Conservation (phyloP, 2,329 filamentous ascomycete species). For the Alternaria dauci region DNA sequence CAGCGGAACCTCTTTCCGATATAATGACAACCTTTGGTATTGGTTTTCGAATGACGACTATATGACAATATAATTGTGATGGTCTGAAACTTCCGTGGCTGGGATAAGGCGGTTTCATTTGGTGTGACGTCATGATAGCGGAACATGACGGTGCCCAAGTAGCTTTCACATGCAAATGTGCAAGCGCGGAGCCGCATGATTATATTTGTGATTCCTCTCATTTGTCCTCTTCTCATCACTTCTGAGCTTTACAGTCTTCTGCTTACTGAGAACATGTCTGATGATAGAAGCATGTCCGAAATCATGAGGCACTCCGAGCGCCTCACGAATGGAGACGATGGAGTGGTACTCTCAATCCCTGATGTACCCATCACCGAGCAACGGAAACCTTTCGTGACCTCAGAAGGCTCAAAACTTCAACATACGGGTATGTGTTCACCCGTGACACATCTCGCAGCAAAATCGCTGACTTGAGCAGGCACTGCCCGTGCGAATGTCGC, state of each 20-base stretch:
- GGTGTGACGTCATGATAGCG: slow-evolving; percentile 8
- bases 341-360: slow-evolving; percentile 7
- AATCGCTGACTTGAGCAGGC: not conserved
- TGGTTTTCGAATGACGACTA: not conserved
- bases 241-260: not conserved
- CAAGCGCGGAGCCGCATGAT: not conserved
- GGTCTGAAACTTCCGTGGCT: not conserved
- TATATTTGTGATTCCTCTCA: not conserved
- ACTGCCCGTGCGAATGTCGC: slow-evolving; percentile 4
- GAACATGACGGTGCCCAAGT: slow-evolving; percentile 2
- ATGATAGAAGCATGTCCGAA: slow-evolving; percentile 10
- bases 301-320: slow-evolving; percentile 1
- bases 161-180: slow-evolving; percentile 1
- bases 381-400: slow-evolving; percentile 6
- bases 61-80: not conserved
- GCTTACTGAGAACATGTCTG: not conserved
- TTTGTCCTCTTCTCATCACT: not conserved
- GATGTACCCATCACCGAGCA: slow-evolving; percentile 12
- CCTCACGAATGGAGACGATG: not conserved
- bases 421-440: not conserved
- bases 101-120: not conserved
- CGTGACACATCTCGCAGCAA: not conserved
- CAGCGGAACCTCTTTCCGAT: not conserved
- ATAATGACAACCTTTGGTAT: no score
- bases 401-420: not conserved